phyloP scores from a whole-genome alignment of 2,329 filamentous ascomycete species.

The Calonectria ilicicola region DNA sequence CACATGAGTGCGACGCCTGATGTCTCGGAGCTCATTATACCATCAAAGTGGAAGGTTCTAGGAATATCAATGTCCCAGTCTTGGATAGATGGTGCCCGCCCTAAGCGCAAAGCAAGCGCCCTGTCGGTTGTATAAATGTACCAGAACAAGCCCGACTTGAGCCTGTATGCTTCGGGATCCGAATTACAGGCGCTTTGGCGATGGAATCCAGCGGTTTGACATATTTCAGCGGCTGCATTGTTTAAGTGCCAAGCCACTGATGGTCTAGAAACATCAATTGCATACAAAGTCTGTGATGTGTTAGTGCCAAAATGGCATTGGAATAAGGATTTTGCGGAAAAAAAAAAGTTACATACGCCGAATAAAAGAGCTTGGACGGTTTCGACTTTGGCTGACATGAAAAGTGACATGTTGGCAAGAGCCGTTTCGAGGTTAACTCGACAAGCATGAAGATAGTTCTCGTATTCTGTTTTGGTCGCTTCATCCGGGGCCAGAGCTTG shows the following conservation, averaged over 20 bases:
- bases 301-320: slow-evolving; percentile 1
- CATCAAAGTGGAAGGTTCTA: slow-evolving; percentile 57
- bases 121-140: slow-evolving; percentile 69
- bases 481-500: slow-evolving; percentile 50
- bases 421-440: slow-evolving; percentile 63
- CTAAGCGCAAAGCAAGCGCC: slow-evolving; percentile 68
- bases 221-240: slow-evolving; percentile 69
- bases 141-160: slow-evolving; percentile 61
- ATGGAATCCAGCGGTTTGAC: slow-evolving; percentile 73
- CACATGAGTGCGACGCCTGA: slow-evolving; percentile 62
- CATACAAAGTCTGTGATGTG: slow-evolving; percentile 64
- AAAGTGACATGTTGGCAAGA: slow-evolving; percentile 64
- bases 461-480: slow-evolving; percentile 49
- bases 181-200: slow-evolving; percentile 52
- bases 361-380: slow-evolving; percentile 71
- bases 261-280: slow-evolving; percentile 71
- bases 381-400: slow-evolving; percentile 65
- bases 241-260: slow-evolving; percentile 74
- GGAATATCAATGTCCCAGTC: slow-evolving; percentile 70
- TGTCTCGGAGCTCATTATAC: slow-evolving; percentile 45
- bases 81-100: slow-evolving; percentile 68
- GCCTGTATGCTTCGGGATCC: slow-evolving; percentile 47
- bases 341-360: slow-evolving; percentile 59
- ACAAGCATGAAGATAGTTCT: slow-evolving; percentile 54
- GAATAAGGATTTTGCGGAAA: too few species aligned